A percentile compares a stretch with the other conserved stretches of the same genome.
Evolutionary conservation across 1,284 basidiomycete species (phyloP).

Genomic region (Moesziomyces parantarcticus): DNA sequence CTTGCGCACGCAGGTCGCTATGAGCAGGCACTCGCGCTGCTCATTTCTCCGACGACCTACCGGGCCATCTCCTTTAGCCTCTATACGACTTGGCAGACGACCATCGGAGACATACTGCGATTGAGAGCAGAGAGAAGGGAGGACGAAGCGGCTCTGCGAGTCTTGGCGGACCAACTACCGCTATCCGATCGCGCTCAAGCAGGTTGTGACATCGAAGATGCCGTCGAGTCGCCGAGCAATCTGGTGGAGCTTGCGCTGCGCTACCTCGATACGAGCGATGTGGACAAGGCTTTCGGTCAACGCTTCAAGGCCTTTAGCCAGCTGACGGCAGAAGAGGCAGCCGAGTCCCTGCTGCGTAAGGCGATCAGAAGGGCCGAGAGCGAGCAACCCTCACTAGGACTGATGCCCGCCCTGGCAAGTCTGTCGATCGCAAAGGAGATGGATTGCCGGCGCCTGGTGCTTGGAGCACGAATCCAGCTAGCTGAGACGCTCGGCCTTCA

Average conservation of each 20-base stretch:
- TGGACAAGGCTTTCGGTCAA: slow-evolving; percentile 13
- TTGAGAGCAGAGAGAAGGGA: slow-evolving; percentile 27
- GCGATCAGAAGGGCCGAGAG: slow-evolving; percentile 15
- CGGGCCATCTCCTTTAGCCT: slow-evolving; percentile 24
- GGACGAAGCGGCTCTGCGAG: slow-evolving; percentile 19
- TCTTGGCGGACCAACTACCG: slow-evolving; percentile 17
- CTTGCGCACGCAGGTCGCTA: slow-evolving; percentile 30
- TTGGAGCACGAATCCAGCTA: slow-evolving; percentile 20
- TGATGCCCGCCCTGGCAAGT: slow-evolving; percentile 32
- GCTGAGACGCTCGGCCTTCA: slow-evolving; percentile 37
- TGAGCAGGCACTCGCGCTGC: slow-evolving; percentile 30
- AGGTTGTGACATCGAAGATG: slow-evolving; percentile 31
- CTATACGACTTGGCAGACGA: slow-evolving; percentile 22
- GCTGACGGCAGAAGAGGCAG: slow-evolving; percentile 27
- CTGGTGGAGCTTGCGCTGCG: slow-evolving; percentile 34
- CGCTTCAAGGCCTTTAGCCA: slow-evolving; percentile 19
- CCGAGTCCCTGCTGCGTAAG: slow-evolving; percentile 26
- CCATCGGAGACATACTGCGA: slow-evolving; percentile 31
- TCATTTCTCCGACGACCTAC: slow-evolving; percentile 24
- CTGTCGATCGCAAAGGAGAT: slow-evolving; percentile 40
- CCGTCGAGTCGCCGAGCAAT: slow-evolving; percentile 28
- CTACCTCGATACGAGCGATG: slow-evolving; percentile 21
- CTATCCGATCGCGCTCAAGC: background rate
- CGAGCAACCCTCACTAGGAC: slow-evolving; percentile 20
- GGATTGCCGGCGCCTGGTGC: slow-evolving; percentile 28